These are phyloP conservation scores for Carex scoparia DNA, from an alignment of 176 grass and related monocot species.

Conservation along the genomic window DNA sequence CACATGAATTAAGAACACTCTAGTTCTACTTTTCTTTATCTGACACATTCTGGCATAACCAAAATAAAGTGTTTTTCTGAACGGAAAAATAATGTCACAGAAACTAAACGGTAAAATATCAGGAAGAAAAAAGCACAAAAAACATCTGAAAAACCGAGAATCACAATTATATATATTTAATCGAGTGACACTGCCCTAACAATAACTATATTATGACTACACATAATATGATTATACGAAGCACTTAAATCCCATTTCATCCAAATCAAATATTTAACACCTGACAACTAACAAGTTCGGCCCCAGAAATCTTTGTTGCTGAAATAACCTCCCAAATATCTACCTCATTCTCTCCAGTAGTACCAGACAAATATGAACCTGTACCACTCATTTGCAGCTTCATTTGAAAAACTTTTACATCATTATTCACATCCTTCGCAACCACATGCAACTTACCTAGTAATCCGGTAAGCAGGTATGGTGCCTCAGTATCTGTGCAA, in stretches of 20 bases:
- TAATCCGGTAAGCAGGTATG: constrained; percentile 51
- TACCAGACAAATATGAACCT: neutral
- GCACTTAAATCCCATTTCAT: neutral
- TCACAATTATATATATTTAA: neutral
- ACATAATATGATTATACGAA: neutral
- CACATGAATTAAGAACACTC: no score
- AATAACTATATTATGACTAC: neutral
- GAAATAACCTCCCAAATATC: constrained; percentile 57
- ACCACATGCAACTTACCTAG: constrained; percentile 72
- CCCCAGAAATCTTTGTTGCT: constrained; percentile 37
- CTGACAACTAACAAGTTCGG: constrained; percentile 72
- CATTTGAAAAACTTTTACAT: constrained; percentile 41
- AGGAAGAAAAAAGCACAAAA: neutral
- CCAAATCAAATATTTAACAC: constrained; percentile 47
- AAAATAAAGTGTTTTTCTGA: neutral
- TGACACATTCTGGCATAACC: neutral
- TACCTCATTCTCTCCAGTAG: constrained; percentile 17
- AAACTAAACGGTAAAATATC: neutral
- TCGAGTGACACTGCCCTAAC: neutral
- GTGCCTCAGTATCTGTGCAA: constrained; percentile 37
- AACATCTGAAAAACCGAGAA: neutral
- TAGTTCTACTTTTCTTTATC: no score
- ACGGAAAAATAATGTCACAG: neutral
- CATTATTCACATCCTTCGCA: constrained; percentile 37
- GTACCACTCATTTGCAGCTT: neutral